Evolutionary conservation across 495 filamentous ascomycete species (phyloP).

Genomic region (Hypoxylon intermedium): DNA sequence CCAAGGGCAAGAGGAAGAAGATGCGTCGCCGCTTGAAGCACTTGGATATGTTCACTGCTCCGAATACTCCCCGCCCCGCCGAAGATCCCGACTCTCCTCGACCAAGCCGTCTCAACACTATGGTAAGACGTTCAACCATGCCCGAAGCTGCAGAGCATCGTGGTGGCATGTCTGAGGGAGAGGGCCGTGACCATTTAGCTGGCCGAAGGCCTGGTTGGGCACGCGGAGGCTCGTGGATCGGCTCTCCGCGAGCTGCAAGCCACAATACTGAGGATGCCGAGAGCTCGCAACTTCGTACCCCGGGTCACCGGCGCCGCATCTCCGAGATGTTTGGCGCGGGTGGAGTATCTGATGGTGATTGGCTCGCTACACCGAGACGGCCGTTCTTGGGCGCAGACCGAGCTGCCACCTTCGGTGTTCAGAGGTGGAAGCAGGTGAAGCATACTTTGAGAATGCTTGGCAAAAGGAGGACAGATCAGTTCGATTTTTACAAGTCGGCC

Average conservation of each 20-base stretch:
- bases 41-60: slow-evolving; percentile 51
- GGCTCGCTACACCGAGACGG: slow-evolving; percentile 50
- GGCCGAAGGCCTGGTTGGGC: slow-evolving; percentile 61
- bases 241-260: slow-evolving; percentile 41
- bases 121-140: slow-evolving; percentile 72
- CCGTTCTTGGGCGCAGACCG: slow-evolving; percentile 66
- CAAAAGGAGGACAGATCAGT: slow-evolving; percentile 80
- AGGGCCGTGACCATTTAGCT: slow-evolving; percentile 77
- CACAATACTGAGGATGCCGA: slow-evolving; percentile 53
- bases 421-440: slow-evolving; percentile 88
- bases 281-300: slow-evolving; percentile 61
- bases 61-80: slow-evolving; percentile 45
- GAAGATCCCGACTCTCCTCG: slow-evolving; percentile 43
- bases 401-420: slow-evolving; percentile 78
- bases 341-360: slow-evolving; percentile 60
- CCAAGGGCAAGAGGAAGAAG: slow-evolving; percentile 59
- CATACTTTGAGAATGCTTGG: slow-evolving; percentile 82
- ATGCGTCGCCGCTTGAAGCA: slow-evolving; percentile 61
- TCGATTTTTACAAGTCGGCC: slow-evolving; percentile 94
- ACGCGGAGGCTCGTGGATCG: slow-evolving; percentile 63
- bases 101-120: slow-evolving; percentile 54
- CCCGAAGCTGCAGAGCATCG: slow-evolving; percentile 71
- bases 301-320: slow-evolving; percentile 75
- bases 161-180: slow-evolving; percentile 84
- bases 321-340: slow-evolving; percentile 70